These are phyloP conservation scores for Rhododendron vialii DNA, from an alignment of 148 eudicot genomes.

Conservation along the genomic window DNA sequence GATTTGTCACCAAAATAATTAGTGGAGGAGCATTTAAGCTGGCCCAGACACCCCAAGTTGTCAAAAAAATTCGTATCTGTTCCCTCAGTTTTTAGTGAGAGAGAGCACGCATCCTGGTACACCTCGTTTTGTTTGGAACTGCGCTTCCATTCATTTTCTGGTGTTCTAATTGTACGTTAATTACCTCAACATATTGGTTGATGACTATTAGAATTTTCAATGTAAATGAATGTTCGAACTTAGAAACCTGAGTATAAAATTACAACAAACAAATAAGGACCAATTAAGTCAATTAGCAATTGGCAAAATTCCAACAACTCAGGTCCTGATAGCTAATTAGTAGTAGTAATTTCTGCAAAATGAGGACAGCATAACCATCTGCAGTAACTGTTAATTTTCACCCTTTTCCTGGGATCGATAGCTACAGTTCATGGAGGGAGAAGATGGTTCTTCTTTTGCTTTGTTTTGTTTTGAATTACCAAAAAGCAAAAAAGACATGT, in stretches of 20 bases:
- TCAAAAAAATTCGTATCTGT: not conserved
- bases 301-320: not conserved
- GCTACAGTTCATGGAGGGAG: not conserved
- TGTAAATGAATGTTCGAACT: not conserved
- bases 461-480: not conserved
- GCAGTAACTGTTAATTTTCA: not conserved
- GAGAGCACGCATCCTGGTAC: not conserved
- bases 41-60: no score
- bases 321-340: no score
- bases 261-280: not conserved
- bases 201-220: not conserved
- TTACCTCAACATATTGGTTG: not conserved
- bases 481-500: not conserved
- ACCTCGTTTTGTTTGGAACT: not conserved
- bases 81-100: no score
- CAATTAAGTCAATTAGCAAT: not conserved
- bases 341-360: no score
- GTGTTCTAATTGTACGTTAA: not conserved
- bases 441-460: not conserved
- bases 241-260: not conserved
- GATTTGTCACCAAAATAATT: not conserved
- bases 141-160: not conserved
- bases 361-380: not conserved
- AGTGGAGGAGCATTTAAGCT: not conserved
- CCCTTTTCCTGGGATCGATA: not conserved